Conservation (phyloP, 805 yeast genomes). For the Cephaloascus albidus region DNA sequence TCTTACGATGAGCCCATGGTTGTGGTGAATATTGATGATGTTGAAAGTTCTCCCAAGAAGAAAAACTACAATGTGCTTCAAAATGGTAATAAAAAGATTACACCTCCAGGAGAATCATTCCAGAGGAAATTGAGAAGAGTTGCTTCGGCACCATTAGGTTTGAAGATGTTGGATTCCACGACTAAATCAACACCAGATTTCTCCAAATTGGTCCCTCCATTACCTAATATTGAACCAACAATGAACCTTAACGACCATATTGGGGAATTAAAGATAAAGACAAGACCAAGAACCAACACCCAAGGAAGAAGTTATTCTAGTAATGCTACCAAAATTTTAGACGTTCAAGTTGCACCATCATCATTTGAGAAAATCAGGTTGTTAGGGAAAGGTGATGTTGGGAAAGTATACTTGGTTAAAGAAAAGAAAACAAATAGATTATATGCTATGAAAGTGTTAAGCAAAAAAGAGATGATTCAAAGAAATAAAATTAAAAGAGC, state of each 20-base stretch:
- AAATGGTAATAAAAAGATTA: conserved; percentile 2
- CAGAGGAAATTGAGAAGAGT: conserved; percentile 54
- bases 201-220: conserved; percentile 3
- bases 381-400: conserved; percentile 97
- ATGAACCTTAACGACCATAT: conserved; percentile 18
- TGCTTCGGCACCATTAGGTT: conserved; percentile 74
- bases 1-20: conserved; percentile 8
- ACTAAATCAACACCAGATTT: conserved; percentile 12
- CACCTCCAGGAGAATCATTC: conserved; percentile 8
- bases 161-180: conserved; percentile 27
- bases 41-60: background rate
- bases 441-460: conserved; percentile 88
- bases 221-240: conserved; percentile 6
- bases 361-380: conserved; percentile 84
- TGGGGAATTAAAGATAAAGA: conserved; percentile 19
- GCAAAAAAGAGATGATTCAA: conserved; percentile 88
- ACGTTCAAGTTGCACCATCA: conserved; percentile 75
- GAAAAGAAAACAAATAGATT: conserved; percentile 68
- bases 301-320: conserved; percentile 56
- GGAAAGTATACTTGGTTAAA: conserved; percentile 86
- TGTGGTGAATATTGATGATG: background rate
- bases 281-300: conserved; percentile 35
- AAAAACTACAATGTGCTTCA: background rate
- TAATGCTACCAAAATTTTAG: conserved; percentile 63
- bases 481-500: conserved; percentile 93